These are phyloP conservation scores for Oryza australiensis DNA, from an alignment of 176 grass and related monocot genomes.

Conservation along the genomic window DNA sequence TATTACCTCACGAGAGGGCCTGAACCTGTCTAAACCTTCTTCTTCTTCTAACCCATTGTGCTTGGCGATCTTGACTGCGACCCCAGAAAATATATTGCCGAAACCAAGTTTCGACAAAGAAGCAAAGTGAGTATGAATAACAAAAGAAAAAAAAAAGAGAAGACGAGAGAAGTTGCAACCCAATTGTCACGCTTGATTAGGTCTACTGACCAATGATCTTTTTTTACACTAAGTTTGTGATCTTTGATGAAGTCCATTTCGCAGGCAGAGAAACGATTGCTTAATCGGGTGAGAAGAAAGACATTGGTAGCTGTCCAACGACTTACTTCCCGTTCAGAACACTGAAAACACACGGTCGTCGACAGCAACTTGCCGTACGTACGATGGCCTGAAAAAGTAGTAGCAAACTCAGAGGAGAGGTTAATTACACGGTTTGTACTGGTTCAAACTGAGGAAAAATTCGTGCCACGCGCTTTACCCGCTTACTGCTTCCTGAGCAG, in stretches of 20 bases:
- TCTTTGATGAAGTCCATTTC: conserved; percentile 21
- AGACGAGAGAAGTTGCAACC: neutral
- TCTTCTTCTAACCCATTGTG: too few relatives aligned
- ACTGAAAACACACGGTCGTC: neutral
- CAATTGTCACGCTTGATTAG: neutral
- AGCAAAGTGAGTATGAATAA: neutral
- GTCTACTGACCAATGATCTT: neutral
- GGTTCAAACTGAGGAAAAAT: conserved; percentile 31
- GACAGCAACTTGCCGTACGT: conserved; percentile 18
- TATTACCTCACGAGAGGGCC: too few relatives aligned
- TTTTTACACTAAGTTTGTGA: neutral
- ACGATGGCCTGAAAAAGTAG: neutral
- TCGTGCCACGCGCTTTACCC: neutral
- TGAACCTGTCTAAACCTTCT: too few relatives aligned
- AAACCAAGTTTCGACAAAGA: too few relatives aligned
- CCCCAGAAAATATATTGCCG: too few relatives aligned
- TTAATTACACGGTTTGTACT: conserved; percentile 38
- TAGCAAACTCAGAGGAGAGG: neutral
- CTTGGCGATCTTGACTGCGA: too few relatives aligned
- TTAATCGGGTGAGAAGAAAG: neutral
- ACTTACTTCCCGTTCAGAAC: conserved; percentile 34
- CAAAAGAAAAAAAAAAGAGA: neutral
- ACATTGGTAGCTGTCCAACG: neutral
- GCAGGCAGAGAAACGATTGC: neutral
- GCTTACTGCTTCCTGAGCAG: neutral